Base-by-base conservation (phyloP, 108 stramenopile genomes). In the Cylindrotheca closterium region DNA sequence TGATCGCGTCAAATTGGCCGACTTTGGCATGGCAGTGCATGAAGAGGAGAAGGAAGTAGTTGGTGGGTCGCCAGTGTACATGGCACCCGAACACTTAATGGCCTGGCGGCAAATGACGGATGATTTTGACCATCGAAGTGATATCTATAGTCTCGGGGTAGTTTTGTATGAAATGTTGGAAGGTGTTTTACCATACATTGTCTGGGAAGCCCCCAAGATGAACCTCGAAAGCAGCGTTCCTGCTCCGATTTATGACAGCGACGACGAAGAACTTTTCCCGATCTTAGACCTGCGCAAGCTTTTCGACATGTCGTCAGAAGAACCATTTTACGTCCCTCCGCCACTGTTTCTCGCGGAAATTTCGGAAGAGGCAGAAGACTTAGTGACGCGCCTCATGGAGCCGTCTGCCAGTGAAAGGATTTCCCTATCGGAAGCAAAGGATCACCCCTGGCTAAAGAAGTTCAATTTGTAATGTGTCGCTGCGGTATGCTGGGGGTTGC, bases 81-180 rank as follows among this genome's bases (percentile, higher is more conserved):
- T 70, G 68, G 51, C 59, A 30, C 74, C 74, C 2, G 74, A 75
- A 30, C 74, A 75, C 33, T 47, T 75, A 0, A 25, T 55, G 33
- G 67, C 74, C 4, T 75, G 74, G 74, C 67, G 67, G 8, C 25
- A 30, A 17, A 48, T 60, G 28, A 46, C 32, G 2, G 60, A 68
- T 30, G 34, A 75, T 25, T 68, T 75, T 37, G 74, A 75, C 30
- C 49, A 75, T 28, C 37, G 67, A 10, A 45, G 51, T 12, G 74
- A 75, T 47, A 69, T 75, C 18, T 75, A 75, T 31, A 32, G 50
- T 24, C 53, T 75, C 24, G 74, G 74, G 5, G 74, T 75, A 30
- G 53, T 68, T 3, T 28, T 75, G 12, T 75, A 48, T 27, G 67
- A 75, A 52, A 51, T 69, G 54, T 47, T 75, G 4, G 59, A 63